Percentiles rank a stretch among this genome's conserved stretches.
These are phyloP conservation scores for Primulina eburnea DNA, from an alignment of 257 asterid species.

Conservation along the genomic window DNA sequence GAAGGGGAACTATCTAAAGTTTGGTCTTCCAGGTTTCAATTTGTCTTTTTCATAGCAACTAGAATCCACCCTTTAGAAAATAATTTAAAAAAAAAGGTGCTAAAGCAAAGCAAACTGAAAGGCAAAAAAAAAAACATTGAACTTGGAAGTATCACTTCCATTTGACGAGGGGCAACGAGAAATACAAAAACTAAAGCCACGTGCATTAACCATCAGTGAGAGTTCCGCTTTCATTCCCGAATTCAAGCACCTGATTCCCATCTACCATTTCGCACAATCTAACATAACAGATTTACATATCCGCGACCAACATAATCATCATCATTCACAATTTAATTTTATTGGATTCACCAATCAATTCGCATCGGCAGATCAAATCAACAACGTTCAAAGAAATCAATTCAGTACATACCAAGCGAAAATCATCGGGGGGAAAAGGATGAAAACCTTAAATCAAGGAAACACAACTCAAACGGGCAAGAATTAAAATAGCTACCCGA, in stretches of 20 bases:
- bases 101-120: background rate
- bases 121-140: background rate
- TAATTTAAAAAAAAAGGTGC: background rate
- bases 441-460: too few relatives aligned
- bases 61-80: background rate
- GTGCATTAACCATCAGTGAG: background rate
- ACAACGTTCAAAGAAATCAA: background rate
- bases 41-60: too few relatives aligned
- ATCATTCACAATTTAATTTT: background rate
- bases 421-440: background rate
- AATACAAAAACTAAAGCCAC: background rate
- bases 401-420: background rate
- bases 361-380: conserved; percentile 22
- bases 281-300: background rate
- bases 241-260: conserved; percentile 12
- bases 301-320: conserved; percentile 10
- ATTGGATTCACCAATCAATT: background rate
- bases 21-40: too few relatives aligned
- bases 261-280: conserved; percentile 13
- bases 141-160: conserved; percentile 2
- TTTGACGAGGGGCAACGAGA: background rate
- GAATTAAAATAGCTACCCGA: conserved; percentile 41
- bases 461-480: background rate
- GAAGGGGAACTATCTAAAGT: too few relatives aligned
- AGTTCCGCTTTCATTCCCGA: conserved; percentile 9